Evolutionary conservation across 1,284 basidiomycete species (phyloP).

Genomic region (Trichosporon sp.): DNA sequence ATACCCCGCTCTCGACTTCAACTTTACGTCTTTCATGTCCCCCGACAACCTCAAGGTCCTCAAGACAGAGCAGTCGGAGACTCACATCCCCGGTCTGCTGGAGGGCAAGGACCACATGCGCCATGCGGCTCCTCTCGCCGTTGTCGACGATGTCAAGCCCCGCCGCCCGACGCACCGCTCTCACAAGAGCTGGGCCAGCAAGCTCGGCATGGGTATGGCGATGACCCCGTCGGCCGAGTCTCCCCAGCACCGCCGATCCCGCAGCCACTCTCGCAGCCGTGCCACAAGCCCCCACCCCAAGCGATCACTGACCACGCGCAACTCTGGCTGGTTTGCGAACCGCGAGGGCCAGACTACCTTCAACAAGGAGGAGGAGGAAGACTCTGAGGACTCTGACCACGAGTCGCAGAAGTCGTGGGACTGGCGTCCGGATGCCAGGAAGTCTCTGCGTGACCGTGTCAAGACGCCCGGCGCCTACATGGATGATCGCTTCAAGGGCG

Average conservation of each 20-base stretch:
- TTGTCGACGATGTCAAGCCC: slow-evolving; percentile 62
- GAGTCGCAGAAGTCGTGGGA: slow-evolving; percentile 23
- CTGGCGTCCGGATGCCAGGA: slow-evolving; percentile 43
- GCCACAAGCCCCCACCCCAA: slow-evolving; percentile 19
- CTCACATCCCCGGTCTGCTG: slow-evolving; percentile 56
- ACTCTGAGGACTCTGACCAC: slow-evolving; percentile 23
- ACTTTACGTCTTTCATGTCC: slow-evolving; percentile 97
- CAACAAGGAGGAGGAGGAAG: slow-evolving; percentile 8
- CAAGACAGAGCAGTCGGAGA: slow-evolving; percentile 69
- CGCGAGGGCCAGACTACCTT: slow-evolving; percentile 49
- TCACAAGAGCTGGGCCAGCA: slow-evolving; percentile 51
- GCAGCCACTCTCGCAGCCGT: slow-evolving; percentile 16
- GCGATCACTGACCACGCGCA: slow-evolving; percentile 31
- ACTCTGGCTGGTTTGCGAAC: slow-evolving; percentile 50
- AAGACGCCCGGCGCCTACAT: slow-evolving; percentile 39
- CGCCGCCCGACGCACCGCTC: slow-evolving; percentile 6
- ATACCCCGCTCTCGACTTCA: slow-evolving; percentile 77
- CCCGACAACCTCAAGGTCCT: slow-evolving; percentile 75
- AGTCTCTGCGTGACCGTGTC: slow-evolving; percentile 47
- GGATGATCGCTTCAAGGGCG: slow-evolving; percentile 15
- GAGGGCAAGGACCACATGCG: slow-evolving; percentile 82
- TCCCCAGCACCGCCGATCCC: neutral
- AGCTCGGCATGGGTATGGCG: slow-evolving; percentile 21
- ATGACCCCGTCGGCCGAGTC: slow-evolving; percentile 2
- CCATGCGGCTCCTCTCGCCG: slow-evolving; percentile 77